A percentile compares a stretch with the other conserved stretches of the same genome.
These are phyloP conservation scores for Tephrocybe sp. DNA, from an alignment of 768 basidiomycete genomes.

Conservation along the genomic window DNA sequence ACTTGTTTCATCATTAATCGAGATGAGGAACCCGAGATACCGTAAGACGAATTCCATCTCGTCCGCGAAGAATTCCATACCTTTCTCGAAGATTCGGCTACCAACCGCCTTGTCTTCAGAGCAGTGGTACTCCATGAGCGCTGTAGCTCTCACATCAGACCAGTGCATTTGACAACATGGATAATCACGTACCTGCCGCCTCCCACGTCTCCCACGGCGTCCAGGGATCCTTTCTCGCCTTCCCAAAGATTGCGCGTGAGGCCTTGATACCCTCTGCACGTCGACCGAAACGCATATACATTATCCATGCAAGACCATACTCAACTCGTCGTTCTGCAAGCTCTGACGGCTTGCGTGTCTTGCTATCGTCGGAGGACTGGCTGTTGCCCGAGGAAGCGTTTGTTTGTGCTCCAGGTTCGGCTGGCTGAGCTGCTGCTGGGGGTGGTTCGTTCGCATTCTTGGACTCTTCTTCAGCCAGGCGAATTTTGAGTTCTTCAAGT, in stretches of 20 bases:
- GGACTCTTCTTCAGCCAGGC: constrained; percentile 34
- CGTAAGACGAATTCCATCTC: constrained; percentile 84
- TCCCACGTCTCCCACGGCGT: constrained; percentile 93
- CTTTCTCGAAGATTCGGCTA: constrained; percentile 91
- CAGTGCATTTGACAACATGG: background rate
- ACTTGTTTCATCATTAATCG: constrained; percentile 96
- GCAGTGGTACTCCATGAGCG: constrained; percentile 93
- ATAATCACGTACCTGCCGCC: constrained; percentile 65
- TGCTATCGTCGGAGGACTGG: constrained; percentile 48
- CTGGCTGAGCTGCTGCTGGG: constrained; percentile 7
- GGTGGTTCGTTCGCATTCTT: constrained; percentile 19
- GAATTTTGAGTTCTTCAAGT: constrained; percentile 58
- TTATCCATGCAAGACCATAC: constrained; percentile 76
- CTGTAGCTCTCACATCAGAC: constrained; percentile 36
- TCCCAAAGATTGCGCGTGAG: constrained; percentile 73
- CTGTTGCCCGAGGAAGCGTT: constrained; percentile 35
- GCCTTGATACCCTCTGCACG: constrained; percentile 85
- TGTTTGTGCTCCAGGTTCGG: background rate
- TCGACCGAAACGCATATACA: constrained; percentile 91
- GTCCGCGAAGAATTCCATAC: constrained; percentile 77
- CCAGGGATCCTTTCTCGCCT: constrained; percentile 74
- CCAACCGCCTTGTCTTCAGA: constrained; percentile 76
- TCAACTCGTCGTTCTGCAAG: constrained; percentile 58
- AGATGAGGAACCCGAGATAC: constrained; percentile 91
- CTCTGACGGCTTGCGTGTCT: constrained; percentile 53